Base-by-base conservation (phyloP, 225 moss, liverwort and hornwort genomes). In the Marchantia polymorpha region DNA sequence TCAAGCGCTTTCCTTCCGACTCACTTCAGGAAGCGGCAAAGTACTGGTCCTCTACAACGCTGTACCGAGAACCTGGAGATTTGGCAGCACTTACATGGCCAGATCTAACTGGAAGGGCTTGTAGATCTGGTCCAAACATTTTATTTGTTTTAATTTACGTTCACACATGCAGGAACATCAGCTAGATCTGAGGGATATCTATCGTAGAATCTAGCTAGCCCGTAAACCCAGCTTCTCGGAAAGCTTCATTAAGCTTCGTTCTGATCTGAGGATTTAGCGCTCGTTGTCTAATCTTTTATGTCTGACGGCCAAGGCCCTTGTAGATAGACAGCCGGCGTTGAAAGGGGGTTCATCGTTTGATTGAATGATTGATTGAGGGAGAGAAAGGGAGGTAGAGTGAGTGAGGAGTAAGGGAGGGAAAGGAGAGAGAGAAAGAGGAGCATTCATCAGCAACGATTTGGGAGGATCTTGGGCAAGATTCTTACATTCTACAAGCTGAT, bases 21-120 rank as follows among this genome's bases (percentile, higher is more conserved):
- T 77, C 64, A 77, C 77, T 3, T 63, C 77, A 47, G 77, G 60
- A 64, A 77, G 47, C 12, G 77, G 77, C 61, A 65, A 48, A 50
- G 64, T 77, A n/a, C 64, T 77, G 8, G 63, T 77, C 29, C 61
- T 77, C 31, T 50, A 63, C 77, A 65, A 49, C 49, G 77, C 77
- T n/a, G 50, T 77, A 6, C 77, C 77, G 15, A 65, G 59, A 65
- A 31, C 48, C 6, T 77, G 77, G 77, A 39, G 39, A 17, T 65
- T 63, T 25, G 77, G 77, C 61, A 39, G 11, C 61, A 63, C 77
- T 0, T 77, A 77, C 64, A 12, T 31, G 50, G 77, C 77, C 54
- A 54, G 75, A 75, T 52, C 22, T 11, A 75, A 75, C 55, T 75
- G 75, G 75, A 55, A 23, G 49, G 20, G 50, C 31, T 25, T 73